Base-by-base conservation (phyloP, 306 rosid genomes). In the Luffa acutangula region DNA sequence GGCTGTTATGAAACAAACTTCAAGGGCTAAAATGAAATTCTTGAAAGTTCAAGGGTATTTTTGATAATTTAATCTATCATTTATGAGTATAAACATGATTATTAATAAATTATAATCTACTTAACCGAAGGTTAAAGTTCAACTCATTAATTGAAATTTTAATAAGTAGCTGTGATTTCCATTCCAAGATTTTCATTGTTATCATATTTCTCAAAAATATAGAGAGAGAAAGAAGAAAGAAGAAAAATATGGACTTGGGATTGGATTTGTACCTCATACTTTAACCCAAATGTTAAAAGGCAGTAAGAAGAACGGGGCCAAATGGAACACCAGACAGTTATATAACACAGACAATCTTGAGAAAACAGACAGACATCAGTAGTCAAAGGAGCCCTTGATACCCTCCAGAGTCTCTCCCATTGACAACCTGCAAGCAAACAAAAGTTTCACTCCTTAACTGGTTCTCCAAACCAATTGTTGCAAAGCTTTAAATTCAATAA, bases 341-440 rank as follows among this genome's bases (percentile, higher is more conserved):
- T 4, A 70, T 45, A 21, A 5, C 56, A 41, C 15, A 67, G 52
- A 43, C 52, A 39, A 39, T 41, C 74, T 67, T 18, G 7, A 41
- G 14, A 65, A 36, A 34, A 36, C 36, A 65, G 48, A 39, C 42
- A 2, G 20, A 85, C 77, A 70, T 84, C 56, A 92, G 42, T 82
- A 83, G 60, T 85, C 85, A 79, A 94, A 92, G 41, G 94, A 77
- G 81, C 96, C 96, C 87, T 84, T 94, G 57, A 94, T 86, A 83
- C 89, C 96, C 83, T 88, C 94, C 17, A 94, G 80, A 86, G 89
- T 94, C 90, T 92, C 98, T 56, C 97, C 98, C 83, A 87, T 14
- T 52, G 97, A 94, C 75, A 88, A 67, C 86, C 98, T 94, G 89
- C 91, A 83, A 87, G 43, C 37, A 48, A 62, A 79, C 81, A 81